A percentile compares a stretch with the other conserved stretches of the same genome.
Evolutionary conservation across 805 yeast genomes (phyloP).

Genomic region (Kurtzmaniella cleridarum): DNA sequence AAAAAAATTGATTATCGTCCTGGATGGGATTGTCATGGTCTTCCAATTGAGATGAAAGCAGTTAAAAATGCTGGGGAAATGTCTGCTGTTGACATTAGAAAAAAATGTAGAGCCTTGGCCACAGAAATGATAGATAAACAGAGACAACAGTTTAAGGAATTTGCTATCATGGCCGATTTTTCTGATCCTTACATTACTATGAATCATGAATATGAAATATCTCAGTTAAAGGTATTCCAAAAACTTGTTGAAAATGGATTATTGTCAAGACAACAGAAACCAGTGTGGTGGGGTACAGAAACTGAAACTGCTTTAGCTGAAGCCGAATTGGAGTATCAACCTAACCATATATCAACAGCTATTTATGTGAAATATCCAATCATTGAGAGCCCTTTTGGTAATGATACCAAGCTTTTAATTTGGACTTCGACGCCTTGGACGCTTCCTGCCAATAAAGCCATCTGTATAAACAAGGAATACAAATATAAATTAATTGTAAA

Average conservation of each 20-base stretch:
- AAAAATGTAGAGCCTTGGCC: conserved; percentile 68
- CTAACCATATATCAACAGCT: conserved; percentile 62
- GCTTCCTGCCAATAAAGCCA: conserved; percentile 77
- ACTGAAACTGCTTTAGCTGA: conserved; percentile 94
- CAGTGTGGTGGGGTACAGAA: conserved; percentile 97
- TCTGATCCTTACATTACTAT: conserved; percentile 68
- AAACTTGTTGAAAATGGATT: conserved; percentile 59
- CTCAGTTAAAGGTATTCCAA: conserved; percentile 69
- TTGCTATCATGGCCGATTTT: conserved; percentile 86
- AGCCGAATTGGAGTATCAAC: conserved; percentile 87
- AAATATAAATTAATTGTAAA: conserved; percentile 46
- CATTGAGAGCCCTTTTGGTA: conserved; percentile 1
- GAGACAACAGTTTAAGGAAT: conserved; percentile 53
- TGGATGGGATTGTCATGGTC: conserved; percentile 99
- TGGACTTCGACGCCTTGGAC: conserved; percentile 99
- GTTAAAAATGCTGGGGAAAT: conserved; percentile 29
- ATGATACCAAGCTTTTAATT: conserved; percentile 40
- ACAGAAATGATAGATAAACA: conserved; percentile 60
- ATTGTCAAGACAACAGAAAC: conserved; percentile 80
- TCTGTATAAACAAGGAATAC: conserved; percentile 59
- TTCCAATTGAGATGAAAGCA: conserved; percentile 92
- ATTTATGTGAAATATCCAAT: conserved; percentile 63
- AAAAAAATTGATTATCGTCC: conserved; percentile 69
- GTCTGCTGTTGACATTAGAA: conserved; percentile 50
- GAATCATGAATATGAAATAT: conserved; percentile 61